A percentile compares a stretch with the other conserved stretches of the same genome.
phyloP scores from a whole-genome alignment of 441 rosid species.

The Geranium incanum region DNA sequence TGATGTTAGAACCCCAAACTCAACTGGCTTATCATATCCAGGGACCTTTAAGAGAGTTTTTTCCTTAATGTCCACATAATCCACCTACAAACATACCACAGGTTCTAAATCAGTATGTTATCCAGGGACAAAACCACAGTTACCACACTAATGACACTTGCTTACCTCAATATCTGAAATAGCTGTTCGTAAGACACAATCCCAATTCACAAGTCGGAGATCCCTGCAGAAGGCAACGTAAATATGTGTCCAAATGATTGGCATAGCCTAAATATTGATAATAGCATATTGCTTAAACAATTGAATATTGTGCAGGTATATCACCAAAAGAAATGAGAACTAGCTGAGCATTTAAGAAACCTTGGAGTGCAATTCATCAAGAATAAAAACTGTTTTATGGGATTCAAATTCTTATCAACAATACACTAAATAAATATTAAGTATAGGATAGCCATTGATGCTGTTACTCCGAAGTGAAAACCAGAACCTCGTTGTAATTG shows the following conservation, averaged over 20 bases:
- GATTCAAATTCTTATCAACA: neutral
- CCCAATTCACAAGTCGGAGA: conserved; percentile 83
- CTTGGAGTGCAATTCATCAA: neutral
- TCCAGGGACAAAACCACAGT: conserved; percentile 6
- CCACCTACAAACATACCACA: conserved; percentile 46
- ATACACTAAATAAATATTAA: neutral
- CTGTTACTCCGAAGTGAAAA: neutral
- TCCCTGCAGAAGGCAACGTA: conserved; percentile 50
- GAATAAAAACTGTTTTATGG: neutral
- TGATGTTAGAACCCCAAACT: conserved; percentile 85
- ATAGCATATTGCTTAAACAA: conserved; percentile 2
- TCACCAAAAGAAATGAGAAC: neutral
- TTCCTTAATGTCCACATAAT: conserved; percentile 67
- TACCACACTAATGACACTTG: conserved; percentile 16
- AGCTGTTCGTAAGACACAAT: conserved; percentile 73
- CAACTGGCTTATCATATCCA: conserved; percentile 71
- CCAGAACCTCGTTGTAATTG: neutral
- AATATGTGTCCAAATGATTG: neutral
- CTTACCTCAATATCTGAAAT: conserved; percentile 87
- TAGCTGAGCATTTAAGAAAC: neutral
- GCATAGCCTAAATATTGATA: neutral
- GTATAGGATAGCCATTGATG: neutral
- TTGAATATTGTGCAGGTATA: neutral
- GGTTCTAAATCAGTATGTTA: conserved; percentile 20
- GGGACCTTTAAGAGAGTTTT: conserved; percentile 58